Percentiles rank a stretch among this genome's conserved stretches.
Conservation (phyloP, 2,329 filamentous ascomycete genomes). For the Cladophialophora yegresii region DNA sequence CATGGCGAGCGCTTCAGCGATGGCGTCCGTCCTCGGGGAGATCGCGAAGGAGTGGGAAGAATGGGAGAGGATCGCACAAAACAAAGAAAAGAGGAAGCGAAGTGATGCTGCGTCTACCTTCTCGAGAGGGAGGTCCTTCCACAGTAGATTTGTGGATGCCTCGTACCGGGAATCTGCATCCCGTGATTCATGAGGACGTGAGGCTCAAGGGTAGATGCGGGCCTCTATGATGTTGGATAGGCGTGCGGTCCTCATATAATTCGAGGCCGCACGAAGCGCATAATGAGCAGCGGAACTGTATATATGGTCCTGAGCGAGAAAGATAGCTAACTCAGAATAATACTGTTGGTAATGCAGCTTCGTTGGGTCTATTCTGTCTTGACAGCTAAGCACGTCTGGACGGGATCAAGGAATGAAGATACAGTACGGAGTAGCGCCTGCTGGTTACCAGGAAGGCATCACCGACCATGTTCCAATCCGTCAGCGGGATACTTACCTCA, state of each 20-base stretch:
- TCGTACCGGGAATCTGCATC: conserved; percentile 16
- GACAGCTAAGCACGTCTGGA: background rate
- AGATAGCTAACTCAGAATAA: background rate
- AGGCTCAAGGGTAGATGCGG: background rate
- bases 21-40: conserved; percentile 92
- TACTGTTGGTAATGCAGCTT: background rate
- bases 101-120: conserved; percentile 19
- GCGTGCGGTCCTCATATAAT: background rate
- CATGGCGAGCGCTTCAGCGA: conserved; percentile 91
- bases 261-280: background rate
- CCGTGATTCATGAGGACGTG: conserved; percentile 6
- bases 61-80: conserved; percentile 65
- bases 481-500: background rate
- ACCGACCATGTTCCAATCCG: background rate
- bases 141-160: conserved; percentile 18
- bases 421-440: background rate
- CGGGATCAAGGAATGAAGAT: background rate
- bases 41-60: conserved; percentile 93
- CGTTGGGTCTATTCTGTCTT: background rate
- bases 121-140: conserved; percentile 18
- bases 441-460: background rate
- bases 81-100: conserved; percentile 45
- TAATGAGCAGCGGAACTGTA: background rate
- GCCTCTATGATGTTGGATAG: background rate
- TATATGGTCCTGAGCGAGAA: background rate